Evolutionary conservation across 768 basidiomycete genomes (phyloP).

Genomic region (Lentinula aciculospora): DNA sequence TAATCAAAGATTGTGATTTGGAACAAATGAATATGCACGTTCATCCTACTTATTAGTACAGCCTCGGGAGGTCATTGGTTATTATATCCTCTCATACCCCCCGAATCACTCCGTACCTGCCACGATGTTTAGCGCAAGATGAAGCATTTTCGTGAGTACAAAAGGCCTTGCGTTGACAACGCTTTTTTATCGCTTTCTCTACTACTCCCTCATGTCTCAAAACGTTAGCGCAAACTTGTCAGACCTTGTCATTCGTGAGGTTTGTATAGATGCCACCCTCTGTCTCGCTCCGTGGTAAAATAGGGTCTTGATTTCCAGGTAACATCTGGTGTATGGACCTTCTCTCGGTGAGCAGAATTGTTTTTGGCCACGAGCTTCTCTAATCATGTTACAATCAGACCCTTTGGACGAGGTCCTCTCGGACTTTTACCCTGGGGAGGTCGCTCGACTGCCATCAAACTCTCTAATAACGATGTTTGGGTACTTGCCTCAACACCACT

Average conservation of each 20-base stretch:
- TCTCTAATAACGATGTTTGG: conserved; percentile 68
- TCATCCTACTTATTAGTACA: no score
- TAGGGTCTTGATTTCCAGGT: conserved; percentile 26
- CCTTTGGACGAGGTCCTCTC: conserved; percentile 50
- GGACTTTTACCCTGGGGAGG: conserved; percentile 75
- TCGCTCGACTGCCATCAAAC: conserved; percentile 73
- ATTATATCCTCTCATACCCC: neutral
- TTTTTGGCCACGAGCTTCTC: neutral
- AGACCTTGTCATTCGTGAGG: conserved; percentile 40
- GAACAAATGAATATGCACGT: no score
- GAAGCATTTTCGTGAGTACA: neutral
- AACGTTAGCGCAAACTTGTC: conserved; percentile 2
- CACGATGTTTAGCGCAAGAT: neutral
- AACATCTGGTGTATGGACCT: conserved; percentile 53
- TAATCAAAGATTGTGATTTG: no score
- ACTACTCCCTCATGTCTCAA: neutral
- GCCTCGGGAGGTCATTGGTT: no score
- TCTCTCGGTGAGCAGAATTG: conserved; percentile 46
- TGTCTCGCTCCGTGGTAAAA: neutral
- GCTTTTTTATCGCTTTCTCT: neutral
- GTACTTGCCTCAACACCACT: conserved; percentile 78
- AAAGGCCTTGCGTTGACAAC: neutral
- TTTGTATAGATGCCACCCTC: conserved; percentile 11
- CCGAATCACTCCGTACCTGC: neutral
- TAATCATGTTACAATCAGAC: conserved; percentile 29